phyloP scores from a whole-genome alignment of 2,329 filamentous ascomycete species.

The Trichophyton mentagrophytes region DNA sequence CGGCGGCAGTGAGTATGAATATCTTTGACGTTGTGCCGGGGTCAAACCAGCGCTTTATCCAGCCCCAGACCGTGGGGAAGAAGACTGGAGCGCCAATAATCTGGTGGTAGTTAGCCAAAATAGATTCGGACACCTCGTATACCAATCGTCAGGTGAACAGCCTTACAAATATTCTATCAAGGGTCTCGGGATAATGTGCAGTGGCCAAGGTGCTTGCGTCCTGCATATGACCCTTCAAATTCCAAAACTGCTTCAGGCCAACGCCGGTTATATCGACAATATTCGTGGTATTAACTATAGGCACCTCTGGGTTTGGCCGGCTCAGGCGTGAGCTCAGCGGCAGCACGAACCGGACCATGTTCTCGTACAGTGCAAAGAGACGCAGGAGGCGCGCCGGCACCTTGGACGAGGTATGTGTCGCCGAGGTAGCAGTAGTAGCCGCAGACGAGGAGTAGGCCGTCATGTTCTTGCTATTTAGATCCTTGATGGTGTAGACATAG shows the following conservation, averaged over 20 bases:
- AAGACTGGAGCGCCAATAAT: conserved; percentile 83
- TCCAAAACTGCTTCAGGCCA: conserved; percentile 89
- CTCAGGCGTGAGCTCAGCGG: conserved; percentile 71
- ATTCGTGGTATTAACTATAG: conserved; percentile 84
- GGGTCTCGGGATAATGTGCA: conserved; percentile 86
- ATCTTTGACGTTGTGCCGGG: conserved; percentile 92
- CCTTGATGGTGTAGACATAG: conserved; percentile 77
- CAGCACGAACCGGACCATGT: conserved; percentile 74
- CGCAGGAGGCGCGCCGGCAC: conserved; percentile 61
- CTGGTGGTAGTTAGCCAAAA: conserved; percentile 22
- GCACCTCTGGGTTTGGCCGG: conserved; percentile 62
- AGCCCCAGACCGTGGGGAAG: conserved; percentile 83
- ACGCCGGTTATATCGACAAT: conserved; percentile 87
- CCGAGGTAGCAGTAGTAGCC: conserved; percentile 39
- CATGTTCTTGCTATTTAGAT: conserved; percentile 72
- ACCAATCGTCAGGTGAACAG: background rate
- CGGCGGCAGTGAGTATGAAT: conserved; percentile 64
- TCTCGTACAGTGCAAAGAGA: conserved; percentile 87
- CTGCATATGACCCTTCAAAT: conserved; percentile 86
- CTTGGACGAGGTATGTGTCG: conserved; percentile 46
- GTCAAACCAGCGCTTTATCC: conserved; percentile 92
- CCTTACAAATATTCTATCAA: conserved; percentile 63
- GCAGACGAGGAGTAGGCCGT: conserved; percentile 53
- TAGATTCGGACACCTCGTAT: background rate
- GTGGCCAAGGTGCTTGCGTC: conserved; percentile 78